Evolutionary conservation across 208 protist species (phyloP), one percentile per base, ranked within the genome.

Genomic region (Angomonas ambiguus): DNA sequence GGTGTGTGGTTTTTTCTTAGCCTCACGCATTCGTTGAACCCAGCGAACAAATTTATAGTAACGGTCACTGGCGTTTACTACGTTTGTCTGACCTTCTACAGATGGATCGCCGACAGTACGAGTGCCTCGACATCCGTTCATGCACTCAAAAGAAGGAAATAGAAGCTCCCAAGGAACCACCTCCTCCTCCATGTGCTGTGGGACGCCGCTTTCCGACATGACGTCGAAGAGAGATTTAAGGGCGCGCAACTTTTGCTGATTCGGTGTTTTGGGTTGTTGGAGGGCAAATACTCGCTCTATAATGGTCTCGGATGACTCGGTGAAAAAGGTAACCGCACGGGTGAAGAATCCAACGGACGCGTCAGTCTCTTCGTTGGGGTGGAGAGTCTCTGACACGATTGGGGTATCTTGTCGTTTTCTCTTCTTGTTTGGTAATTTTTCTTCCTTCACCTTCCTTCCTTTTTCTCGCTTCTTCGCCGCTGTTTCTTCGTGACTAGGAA

Each of bases 151-250:
- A 0, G 88, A 76, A 8, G 83, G 71, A 67, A 92, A 93, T 13
- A 91, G 68, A 13, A 85, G 73, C 59, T 88, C 85, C 88, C 88
- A 95, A 0, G 53, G 27, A 16, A 70, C 63, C 31, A 86, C 76
- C 61, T 86, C 78, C 22, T 73, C 53, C 33, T 77, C 86, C 65
- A 93, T 83, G 22, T 85, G 93, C 71, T 93, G 84, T 8, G 81
- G 78, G 2, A 97, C 75, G 27, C 92, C 92, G 0, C 78, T 74
- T 60, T 89, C 87, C n/a, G 67, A 56, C 41, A 97, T 66, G 18
- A 75, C 67, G 35, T 76, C 80, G 59, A 95, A 92, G 30, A 97
- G 83, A 6, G 69, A 92, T 77, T 97, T 97, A 28, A 97, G 76
- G 2, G 83, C 85, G 8, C 92, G 85, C 38, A 91, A 41, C 68